Evolutionary conservation across 345 rosid genomes (phyloP).

Genomic region (Conringia planisiliqua): DNA sequence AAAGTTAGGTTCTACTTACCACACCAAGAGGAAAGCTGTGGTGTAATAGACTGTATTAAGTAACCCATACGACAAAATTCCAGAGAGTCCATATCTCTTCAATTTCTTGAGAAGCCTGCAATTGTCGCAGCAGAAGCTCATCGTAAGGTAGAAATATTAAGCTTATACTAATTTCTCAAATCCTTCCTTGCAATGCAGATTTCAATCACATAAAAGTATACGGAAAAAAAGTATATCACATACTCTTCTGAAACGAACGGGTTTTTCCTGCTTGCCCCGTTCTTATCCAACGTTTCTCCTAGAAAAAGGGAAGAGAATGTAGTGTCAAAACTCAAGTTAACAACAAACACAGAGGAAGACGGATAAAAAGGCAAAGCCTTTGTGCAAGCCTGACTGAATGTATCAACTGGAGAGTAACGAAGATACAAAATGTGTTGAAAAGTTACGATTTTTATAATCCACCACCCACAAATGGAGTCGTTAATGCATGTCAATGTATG

Average conservation of each 20-base stretch:
- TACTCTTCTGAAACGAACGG: slow-evolving; percentile 31
- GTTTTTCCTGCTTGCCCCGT: slow-evolving; percentile 2
- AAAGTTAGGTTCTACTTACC: slow-evolving; percentile 48
- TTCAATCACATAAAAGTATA: background rate
- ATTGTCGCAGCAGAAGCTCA: slow-evolving; percentile 9
- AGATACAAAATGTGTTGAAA: background rate
- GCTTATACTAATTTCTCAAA: background rate
- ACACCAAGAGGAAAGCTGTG: slow-evolving; percentile 68
- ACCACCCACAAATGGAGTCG: no score
- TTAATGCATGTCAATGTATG: background rate
- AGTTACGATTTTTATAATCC: background rate
- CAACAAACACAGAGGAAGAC: background rate
- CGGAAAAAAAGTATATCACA: background rate
- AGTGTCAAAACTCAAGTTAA: background rate
- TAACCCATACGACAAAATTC: slow-evolving; percentile 76
- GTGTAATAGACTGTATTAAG: slow-evolving; percentile 78
- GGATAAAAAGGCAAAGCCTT: background rate
- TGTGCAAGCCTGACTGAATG: background rate
- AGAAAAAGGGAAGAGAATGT: background rate
- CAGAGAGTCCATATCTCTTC: slow-evolving; percentile 82
- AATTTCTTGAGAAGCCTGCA: slow-evolving; percentile 60
- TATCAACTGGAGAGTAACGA: background rate
- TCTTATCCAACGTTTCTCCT: slow-evolving; percentile 28
- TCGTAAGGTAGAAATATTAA: background rate
- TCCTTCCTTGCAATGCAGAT: slow-evolving; percentile 7